phyloP scores from a whole-genome alignment of 495 filamentous ascomycete genomes.

The Entonaema liquescens region DNA sequence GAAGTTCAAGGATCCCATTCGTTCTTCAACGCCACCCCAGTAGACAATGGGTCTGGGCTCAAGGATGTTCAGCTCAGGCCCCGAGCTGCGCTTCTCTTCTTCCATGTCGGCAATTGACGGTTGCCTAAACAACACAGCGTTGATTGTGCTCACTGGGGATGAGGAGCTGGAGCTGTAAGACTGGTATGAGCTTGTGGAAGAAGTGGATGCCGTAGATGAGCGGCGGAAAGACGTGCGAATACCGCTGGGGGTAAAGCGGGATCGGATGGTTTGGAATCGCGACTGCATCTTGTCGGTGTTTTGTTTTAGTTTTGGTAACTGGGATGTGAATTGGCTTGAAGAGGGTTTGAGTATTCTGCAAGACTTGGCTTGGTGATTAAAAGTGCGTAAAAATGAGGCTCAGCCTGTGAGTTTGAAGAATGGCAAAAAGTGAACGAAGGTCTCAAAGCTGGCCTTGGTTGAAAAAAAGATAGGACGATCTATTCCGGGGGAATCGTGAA shows the following conservation, averaged over 20 bases:
- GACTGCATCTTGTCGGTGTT: constrained; percentile 51
- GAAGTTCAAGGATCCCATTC: constrained; percentile 53
- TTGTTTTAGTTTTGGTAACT: not conserved
- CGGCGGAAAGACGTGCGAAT: constrained; percentile 61
- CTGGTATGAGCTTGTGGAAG: constrained; percentile 50
- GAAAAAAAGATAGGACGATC: constrained; percentile 55
- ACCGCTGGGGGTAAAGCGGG: constrained; percentile 55
- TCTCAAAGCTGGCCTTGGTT: constrained; percentile 35
- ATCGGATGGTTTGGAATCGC: constrained; percentile 61
- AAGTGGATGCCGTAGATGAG: constrained; percentile 53
- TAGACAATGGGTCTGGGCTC: constrained; percentile 64
- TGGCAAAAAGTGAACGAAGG: constrained; percentile 43
- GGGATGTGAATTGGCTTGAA: not conserved
- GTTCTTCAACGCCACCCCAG: constrained; percentile 64
- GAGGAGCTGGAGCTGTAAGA: constrained; percentile 52
- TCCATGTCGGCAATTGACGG: constrained; percentile 56
- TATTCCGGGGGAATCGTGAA: constrained; percentile 43
- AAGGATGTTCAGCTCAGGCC: constrained; percentile 57
- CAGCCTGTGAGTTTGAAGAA: constrained; percentile 46
- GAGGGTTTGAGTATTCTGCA: not conserved
- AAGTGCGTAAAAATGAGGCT: constrained; percentile 44
- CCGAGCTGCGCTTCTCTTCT: constrained; percentile 58
- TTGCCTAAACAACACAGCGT: constrained; percentile 60
- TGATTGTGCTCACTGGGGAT: constrained; percentile 58
- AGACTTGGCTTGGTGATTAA: constrained; percentile 11